Conservation (phyloP, 805 yeast genomes). For the Komagataella pastoris region DNA sequence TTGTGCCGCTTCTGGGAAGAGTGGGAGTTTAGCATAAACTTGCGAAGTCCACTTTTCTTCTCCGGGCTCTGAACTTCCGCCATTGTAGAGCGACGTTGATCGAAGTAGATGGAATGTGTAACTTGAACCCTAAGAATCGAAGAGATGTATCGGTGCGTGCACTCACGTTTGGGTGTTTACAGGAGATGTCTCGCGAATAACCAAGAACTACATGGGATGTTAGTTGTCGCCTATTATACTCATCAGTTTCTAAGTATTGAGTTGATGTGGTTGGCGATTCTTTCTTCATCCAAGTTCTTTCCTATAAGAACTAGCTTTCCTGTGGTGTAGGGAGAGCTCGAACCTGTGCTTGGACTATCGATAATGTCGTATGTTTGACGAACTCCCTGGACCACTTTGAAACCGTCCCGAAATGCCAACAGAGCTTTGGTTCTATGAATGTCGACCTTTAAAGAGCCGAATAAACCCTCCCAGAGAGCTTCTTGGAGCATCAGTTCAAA, state of each 20-base stretch:
- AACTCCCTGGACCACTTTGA: slow-evolving; percentile 77
- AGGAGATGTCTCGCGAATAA: background rate
- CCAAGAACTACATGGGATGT: background rate
- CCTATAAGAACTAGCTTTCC: slow-evolving; percentile 18
- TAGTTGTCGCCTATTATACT: background rate
- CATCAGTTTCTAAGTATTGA: background rate
- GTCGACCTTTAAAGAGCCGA: slow-evolving; percentile 31
- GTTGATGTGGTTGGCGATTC: slow-evolving; percentile 1
- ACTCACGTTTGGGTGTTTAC: background rate
- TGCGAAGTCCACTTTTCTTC: background rate
- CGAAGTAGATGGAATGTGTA: no score
- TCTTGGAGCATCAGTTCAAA: slow-evolving; percentile 57
- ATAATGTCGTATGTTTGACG: slow-evolving; percentile 81
- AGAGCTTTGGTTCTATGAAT: slow-evolving; percentile 79
- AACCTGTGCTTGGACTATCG: slow-evolving; percentile 14
- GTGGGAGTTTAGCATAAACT: background rate
- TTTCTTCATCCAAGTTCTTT: slow-evolving; percentile 8
- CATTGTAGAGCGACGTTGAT: background rate
- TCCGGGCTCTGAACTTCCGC: slow-evolving; percentile 2
- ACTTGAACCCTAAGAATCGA: background rate
- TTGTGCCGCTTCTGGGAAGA: background rate
- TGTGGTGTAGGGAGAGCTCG: background rate
- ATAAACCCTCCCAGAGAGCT: slow-evolving; percentile 56
- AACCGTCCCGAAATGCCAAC: slow-evolving; percentile 27
- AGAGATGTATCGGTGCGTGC: background rate